Evolutionary conservation across 2,329 filamentous ascomycete species (phyloP), one percentile per base, ranked within the genome.

Genomic region (Chaetomium strumarium): DNA sequence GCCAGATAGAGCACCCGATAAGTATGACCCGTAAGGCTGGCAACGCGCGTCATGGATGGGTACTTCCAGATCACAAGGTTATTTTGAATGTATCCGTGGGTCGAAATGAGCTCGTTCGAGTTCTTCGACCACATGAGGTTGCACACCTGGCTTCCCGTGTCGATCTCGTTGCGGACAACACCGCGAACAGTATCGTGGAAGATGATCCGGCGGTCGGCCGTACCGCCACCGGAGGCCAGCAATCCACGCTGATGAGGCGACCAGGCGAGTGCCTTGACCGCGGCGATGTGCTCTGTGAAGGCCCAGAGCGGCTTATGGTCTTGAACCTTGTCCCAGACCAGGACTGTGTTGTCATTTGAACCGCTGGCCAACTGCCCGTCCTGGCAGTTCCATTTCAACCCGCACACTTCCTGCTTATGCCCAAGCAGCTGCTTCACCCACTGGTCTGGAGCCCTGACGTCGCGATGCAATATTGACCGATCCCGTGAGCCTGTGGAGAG

Each of bases 1-100:
- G 91, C 91, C 48, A 99, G 77, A 68, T 97, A 99, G 3, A 99
- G 77, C 12, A 99, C 93, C 64, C 93, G 86, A 70, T 95, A 97
- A 1, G 93, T 99, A 68, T 99, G 93, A 0, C 93, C 93, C 0
- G 93, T 99, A 42, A 99, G 75, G 60, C 89, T 95, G 38, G 90
- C 92, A 9, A 99, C 90, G 68, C 97, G 93, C 45, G 90, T 90
- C 93, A 99, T 97, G 60, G 86, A 91, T 1, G 93, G 93, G 66
- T 99, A 99, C 66, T 99, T 99, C 93, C 93, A 99, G 51, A 99
- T 90, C 36, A 97, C 92, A 63, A 99, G 96, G 69, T 97, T 93
- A 68, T 99, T 96, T 67, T 99, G 93, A 61, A 86, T 92, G 73
- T 96, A 99, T 7, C 93, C 93, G 66, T 99, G 93, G 1, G 93